These are phyloP conservation scores for Aspergillus quadricinctus DNA, from an alignment of 2,329 filamentous ascomycete genomes.

Conservation along the genomic window DNA sequence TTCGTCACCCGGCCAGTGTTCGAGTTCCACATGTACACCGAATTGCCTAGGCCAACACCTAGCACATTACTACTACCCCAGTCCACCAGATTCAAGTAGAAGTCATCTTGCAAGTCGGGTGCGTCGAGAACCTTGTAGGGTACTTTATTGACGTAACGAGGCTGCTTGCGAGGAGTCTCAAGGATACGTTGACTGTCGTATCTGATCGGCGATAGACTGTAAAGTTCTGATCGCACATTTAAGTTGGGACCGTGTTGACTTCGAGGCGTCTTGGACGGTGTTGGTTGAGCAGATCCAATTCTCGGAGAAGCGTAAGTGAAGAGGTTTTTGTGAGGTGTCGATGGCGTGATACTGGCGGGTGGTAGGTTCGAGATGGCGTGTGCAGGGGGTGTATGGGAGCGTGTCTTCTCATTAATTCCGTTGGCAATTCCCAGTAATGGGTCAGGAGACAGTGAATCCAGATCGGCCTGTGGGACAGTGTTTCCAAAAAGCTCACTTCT, in stretches of 20 bases:
- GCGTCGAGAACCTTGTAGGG: slow-evolving; percentile 97
- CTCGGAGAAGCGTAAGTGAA: slow-evolving; percentile 82
- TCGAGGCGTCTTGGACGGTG: slow-evolving; percentile 83
- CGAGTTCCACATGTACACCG: slow-evolving; percentile 98
- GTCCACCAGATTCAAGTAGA: slow-evolving; percentile 95
- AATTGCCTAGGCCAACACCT: slow-evolving; percentile 85
- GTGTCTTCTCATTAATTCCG: slow-evolving; percentile 59
- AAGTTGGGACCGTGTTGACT: slow-evolving; percentile 83
- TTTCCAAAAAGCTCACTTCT: slow-evolving; percentile 76
- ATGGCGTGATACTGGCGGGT: slow-evolving; percentile 72
- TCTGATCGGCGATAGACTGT: slow-evolving; percentile 90
- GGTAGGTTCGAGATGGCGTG: slow-evolving; percentile 62
- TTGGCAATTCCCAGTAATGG: slow-evolving; percentile 44
- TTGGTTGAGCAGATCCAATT: slow-evolving; percentile 75
- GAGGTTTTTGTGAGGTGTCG: slow-evolving; percentile 94
- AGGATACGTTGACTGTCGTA: slow-evolving; percentile 92
- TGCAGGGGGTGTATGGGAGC: slow-evolving; percentile 76
- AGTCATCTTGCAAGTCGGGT: slow-evolving; percentile 92
- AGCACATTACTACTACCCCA: slow-evolving; percentile 95
- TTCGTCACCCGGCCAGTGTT: slow-evolving; percentile 87
- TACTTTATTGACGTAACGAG: slow-evolving; percentile 87
- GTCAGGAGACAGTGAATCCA: slow-evolving; percentile 60
- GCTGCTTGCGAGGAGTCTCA: slow-evolving; percentile 81
- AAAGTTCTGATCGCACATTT: slow-evolving; percentile 86
- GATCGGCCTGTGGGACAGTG: slow-evolving; percentile 75